These are phyloP conservation scores for Caloboletus firmus DNA, from an alignment of 1,284 basidiomycete genomes.

Conservation along the genomic window DNA sequence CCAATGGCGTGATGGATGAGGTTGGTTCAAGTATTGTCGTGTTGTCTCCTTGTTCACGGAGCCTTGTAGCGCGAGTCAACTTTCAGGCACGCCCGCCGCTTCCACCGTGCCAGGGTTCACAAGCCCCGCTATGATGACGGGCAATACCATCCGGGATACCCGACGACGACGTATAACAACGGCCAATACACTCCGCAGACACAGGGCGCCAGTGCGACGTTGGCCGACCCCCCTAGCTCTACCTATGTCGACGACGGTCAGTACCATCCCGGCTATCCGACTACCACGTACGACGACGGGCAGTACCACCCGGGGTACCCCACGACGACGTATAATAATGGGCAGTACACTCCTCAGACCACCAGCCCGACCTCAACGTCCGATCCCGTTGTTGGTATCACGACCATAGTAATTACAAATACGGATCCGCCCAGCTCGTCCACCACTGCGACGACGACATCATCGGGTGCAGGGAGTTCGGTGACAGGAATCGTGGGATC, in stretches of 20 bases:
- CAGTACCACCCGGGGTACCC: slow-evolving; percentile 17
- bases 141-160: slow-evolving; percentile 22
- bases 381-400: not conserved
- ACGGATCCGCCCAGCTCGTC: not conserved
- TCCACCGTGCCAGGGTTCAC: slow-evolving; percentile 11
- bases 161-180: slow-evolving; percentile 14
- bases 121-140: slow-evolving; percentile 21
- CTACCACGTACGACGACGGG: slow-evolving; percentile 21
- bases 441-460: not conserved
- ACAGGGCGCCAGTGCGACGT: not conserved
- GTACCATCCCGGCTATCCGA: slow-evolving; percentile 21
- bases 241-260: slow-evolving; percentile 12
- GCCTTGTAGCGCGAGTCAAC: slow-evolving; percentile 7
- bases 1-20: slow-evolving; percentile 6
- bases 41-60: slow-evolving; percentile 8
- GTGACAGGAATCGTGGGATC: not conserved
- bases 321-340: slow-evolving; percentile 18
- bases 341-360: slow-evolving; percentile 6
- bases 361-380: not conserved
- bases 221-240: not conserved
- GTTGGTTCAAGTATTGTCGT: slow-evolving; percentile 7
- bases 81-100: slow-evolving; percentile 13
- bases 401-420: not conserved
- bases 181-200: slow-evolving; percentile 8
- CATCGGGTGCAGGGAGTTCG: not conserved